Evolutionary conservation across 768 basidiomycete genomes (phyloP).

Genomic region (Lepiota venenata): DNA sequence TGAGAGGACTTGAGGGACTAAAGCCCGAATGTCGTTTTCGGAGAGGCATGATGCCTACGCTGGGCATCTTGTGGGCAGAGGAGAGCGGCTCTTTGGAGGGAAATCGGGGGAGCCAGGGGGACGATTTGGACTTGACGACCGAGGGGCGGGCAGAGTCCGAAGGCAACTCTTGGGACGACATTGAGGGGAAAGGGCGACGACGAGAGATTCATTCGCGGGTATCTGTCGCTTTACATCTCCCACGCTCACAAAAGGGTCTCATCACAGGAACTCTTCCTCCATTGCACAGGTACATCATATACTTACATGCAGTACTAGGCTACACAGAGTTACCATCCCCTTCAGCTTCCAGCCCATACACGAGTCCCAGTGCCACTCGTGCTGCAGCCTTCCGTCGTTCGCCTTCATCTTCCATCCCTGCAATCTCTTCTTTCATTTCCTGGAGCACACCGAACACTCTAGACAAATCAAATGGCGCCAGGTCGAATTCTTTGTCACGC

Average conservation of each 20-base stretch:
- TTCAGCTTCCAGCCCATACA: constrained; percentile 54
- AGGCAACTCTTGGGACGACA: background rate
- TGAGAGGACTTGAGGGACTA: constrained; percentile 13
- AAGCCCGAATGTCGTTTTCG: constrained; percentile 32
- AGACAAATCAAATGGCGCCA: constrained; percentile 58
- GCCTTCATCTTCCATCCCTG: constrained; percentile 56
- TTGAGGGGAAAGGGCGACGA: background rate
- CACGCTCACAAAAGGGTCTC: constrained; percentile 1
- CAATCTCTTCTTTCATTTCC: constrained; percentile 73
- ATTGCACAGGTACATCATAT: too few species aligned
- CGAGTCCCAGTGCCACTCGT: constrained; percentile 66
- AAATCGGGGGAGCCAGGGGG: constrained; percentile 13
- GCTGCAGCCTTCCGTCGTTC: constrained; percentile 70
- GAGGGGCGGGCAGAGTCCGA: background rate
- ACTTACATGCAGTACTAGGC: constrained; percentile 1
- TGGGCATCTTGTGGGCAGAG: background rate
- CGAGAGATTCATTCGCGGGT: constrained; percentile 4
- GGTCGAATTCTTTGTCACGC: constrained; percentile 29
- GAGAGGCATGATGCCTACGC: constrained; percentile 13
- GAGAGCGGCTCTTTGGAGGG: constrained; percentile 20
- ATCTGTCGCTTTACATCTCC: constrained; percentile 9
- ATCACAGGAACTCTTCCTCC: too few species aligned
- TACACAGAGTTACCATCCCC: constrained; percentile 1
- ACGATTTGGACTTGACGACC: background rate
- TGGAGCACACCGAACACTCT: constrained; percentile 58